phyloP scores from a whole-genome alignment of 2,329 filamentous ascomycete genomes.

The Ophiostoma montium region DNA sequence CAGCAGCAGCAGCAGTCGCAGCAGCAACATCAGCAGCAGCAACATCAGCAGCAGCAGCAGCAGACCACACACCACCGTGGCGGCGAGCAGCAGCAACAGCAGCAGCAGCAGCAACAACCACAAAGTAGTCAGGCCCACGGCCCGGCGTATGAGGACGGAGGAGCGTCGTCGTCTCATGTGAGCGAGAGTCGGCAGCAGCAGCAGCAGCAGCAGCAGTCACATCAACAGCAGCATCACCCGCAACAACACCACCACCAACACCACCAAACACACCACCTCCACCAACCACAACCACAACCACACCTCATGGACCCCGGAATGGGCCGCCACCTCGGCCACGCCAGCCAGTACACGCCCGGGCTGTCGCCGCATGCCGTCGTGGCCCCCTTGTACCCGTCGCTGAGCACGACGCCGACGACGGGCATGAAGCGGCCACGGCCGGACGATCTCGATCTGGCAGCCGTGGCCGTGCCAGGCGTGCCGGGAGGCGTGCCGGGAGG shows the following conservation, averaged over 20 bases:
- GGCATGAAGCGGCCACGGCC: slow-evolving; percentile 38
- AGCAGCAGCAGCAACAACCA: slow-evolving; percentile 43
- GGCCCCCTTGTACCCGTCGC: slow-evolving; percentile 37
- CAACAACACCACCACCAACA: slow-evolving; percentile 33
- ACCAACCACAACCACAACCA: slow-evolving; percentile 35
- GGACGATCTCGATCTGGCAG: slow-evolving; percentile 41
- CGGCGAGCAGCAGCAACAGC: slow-evolving; percentile 49
- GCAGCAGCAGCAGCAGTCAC: slow-evolving; percentile 31
- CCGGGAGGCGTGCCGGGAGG: slow-evolving; percentile 25
- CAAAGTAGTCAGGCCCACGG: slow-evolving; percentile 26
- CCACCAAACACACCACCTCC: slow-evolving; percentile 30
- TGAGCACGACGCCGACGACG: slow-evolving; percentile 15
- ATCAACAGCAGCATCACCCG: slow-evolving; percentile 30
- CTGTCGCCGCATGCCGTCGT: slow-evolving; percentile 32
- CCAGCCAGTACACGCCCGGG: slow-evolving; percentile 31
- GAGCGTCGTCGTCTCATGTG: slow-evolving; percentile 32
- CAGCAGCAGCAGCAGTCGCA: too few species aligned
- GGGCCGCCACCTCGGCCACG: slow-evolving; percentile 33
- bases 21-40: too few species aligned
- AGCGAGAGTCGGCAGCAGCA: slow-evolving; percentile 23
- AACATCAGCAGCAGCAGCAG: too few species aligned
- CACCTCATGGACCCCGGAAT: slow-evolving; percentile 44
- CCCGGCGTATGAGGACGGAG: too few species aligned
- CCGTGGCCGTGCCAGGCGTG: slow-evolving; percentile 22
- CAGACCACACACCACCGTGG: slow-evolving; percentile 17